Conservation (phyloP, 768 basidiomycete species). For the Amanita fuliginea region DNA sequence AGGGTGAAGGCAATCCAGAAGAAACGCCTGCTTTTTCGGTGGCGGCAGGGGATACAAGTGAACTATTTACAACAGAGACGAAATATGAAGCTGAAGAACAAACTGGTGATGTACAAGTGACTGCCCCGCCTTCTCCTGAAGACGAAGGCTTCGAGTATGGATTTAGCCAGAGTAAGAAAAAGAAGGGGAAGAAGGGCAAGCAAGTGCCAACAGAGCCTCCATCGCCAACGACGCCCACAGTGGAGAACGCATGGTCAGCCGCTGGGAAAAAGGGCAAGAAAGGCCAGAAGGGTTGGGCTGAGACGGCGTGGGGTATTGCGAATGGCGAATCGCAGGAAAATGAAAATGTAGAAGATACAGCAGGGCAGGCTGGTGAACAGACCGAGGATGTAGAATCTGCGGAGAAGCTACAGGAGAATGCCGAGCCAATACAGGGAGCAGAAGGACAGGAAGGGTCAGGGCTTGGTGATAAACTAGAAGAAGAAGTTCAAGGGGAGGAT, state of each 20-base stretch:
- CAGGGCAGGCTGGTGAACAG: neutral
- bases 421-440: neutral
- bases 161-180: slow-evolving; percentile 9
- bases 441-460: neutral
- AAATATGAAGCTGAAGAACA: neutral
- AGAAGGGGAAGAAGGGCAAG: slow-evolving; percentile 15
- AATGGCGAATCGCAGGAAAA: neutral
- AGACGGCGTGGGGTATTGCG: no score
- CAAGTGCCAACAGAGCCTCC: neutral
- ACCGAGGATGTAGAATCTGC: neutral
- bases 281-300: slow-evolving; percentile 5
- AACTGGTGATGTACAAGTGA: neutral
- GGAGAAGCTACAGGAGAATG: neutral
- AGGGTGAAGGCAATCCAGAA: neutral
- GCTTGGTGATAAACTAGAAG: neutral
- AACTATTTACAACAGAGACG: no score
- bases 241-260: neutral
- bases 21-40: neutral
- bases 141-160: slow-evolving; percentile 8
- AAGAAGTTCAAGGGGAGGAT: neutral
- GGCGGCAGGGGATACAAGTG: no score
- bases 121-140: neutral
- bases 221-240: neutral
- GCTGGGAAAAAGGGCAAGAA: slow-evolving; percentile 6
- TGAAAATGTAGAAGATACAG: neutral